A percentile compares a stretch with the other conserved stretches of the same genome.
These are phyloP conservation scores for Effrenium voratum DNA, from an alignment of 73 alveolate species.

Conservation along the genomic window DNA sequence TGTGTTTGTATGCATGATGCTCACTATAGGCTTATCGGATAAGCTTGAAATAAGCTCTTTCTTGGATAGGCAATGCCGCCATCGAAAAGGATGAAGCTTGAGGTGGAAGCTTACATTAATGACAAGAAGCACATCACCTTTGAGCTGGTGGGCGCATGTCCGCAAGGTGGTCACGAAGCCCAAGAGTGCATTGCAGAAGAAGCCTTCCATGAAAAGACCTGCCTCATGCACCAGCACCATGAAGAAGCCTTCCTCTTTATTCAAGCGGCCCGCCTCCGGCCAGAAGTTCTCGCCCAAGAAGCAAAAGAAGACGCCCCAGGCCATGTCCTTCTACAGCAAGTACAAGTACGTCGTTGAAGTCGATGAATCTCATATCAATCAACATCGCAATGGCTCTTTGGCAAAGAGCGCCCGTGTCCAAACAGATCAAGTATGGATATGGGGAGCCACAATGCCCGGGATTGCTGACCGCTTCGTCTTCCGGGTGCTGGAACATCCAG, in stretches of 20 bases:
- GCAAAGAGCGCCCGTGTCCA: not conserved
- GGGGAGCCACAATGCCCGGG: slow-evolving; percentile 29
- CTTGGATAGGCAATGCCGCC: too few species aligned
- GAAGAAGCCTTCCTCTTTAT: not conserved
- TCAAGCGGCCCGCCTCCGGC: not conserved
- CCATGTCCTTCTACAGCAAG: not conserved
- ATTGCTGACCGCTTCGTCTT: not conserved
- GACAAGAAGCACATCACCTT: too few species aligned
- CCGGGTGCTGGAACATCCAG: slow-evolving; percentile 2
- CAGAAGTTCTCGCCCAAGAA: not conserved
- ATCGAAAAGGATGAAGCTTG: too few species aligned
- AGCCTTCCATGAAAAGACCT: not conserved
- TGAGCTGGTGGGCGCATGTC: too few species aligned
- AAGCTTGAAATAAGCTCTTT: too few species aligned
- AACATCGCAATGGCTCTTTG: not conserved
- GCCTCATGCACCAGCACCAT: not conserved
- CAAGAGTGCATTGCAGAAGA: too few species aligned
- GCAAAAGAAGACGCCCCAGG: not conserved
- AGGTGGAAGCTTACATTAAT: too few species aligned
- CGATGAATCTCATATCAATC: slow-evolving; percentile 50
- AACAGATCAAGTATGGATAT: slow-evolving; percentile 40
- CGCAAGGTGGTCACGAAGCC: too few species aligned
- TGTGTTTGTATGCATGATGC: too few species aligned
- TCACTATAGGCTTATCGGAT: too few species aligned
- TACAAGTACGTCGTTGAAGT: slow-evolving; percentile 1